These are phyloP conservation scores for Diaporthe aspalathi DNA, from an alignment of 2,329 filamentous ascomycete species.

Conservation along the genomic window DNA sequence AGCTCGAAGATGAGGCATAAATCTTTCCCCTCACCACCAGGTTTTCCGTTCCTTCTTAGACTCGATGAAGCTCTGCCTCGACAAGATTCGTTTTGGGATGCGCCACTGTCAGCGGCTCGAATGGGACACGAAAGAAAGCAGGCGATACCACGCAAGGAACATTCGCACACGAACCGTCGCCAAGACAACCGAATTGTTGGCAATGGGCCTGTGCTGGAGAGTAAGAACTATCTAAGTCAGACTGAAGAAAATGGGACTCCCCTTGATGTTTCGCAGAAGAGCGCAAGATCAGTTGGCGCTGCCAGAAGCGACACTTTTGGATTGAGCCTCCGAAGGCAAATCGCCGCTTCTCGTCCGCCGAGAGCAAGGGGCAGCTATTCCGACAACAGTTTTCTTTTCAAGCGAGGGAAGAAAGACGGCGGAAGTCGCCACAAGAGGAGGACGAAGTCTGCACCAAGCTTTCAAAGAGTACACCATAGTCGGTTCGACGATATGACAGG, in stretches of 20 bases:
- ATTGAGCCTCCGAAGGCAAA: neutral
- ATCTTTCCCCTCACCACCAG: neutral
- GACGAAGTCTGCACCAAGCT: neutral
- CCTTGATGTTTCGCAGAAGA: too few species aligned
- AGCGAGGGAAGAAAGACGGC: neutral
- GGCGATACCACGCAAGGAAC: neutral
- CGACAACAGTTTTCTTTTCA: neutral
- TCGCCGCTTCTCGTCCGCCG: neutral
- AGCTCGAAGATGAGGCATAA: too few species aligned
- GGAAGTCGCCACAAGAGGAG: neutral
- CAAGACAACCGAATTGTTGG: neutral
- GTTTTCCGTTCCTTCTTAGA: rapidly evolving
- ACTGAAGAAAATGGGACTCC: too few species aligned
- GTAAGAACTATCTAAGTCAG: too few species aligned
- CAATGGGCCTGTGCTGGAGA: too few species aligned
- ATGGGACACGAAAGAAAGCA: neutral
- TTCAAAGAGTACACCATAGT: neutral
- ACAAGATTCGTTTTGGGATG: too few species aligned
- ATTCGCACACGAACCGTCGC: neutral
- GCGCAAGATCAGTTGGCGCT: rapidly evolving
- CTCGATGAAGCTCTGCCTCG: neutral
- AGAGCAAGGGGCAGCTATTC: neutral
- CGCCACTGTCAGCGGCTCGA: neutral
- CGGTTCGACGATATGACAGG: neutral
- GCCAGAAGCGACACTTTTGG: neutral